Conservation (phyloP, 257 asterid genomes). For the Scutellaria galericulata region DNA sequence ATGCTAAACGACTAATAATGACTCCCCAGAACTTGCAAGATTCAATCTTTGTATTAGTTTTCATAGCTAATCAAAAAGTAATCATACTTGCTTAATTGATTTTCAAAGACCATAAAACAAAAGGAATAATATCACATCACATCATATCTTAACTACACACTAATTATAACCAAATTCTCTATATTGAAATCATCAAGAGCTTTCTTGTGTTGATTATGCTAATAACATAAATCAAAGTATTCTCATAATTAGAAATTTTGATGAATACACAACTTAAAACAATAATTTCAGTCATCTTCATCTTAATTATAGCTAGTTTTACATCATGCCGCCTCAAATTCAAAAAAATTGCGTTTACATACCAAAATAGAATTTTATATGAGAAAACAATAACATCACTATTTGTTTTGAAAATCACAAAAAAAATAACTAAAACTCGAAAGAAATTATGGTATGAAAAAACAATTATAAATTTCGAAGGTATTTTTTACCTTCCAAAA, state of each 20-base stretch:
- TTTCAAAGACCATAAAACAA: no score
- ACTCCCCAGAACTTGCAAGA: no score
- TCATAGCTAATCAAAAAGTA: no score
- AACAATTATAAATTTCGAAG: no score
- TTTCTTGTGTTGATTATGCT: neutral
- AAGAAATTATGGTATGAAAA: no score
- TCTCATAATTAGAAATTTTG: neutral
- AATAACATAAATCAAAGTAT: neutral
- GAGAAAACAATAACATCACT: no score
- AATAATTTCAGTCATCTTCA: neutral
- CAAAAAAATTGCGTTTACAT: neutral
- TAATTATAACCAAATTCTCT: slow-evolving; percentile 8
- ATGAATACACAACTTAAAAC: neutral
- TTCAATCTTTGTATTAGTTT: no score
- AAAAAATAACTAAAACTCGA: no score
- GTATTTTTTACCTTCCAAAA: no score
- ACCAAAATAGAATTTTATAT: no score
- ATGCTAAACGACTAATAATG: no score
- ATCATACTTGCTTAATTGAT: no score
- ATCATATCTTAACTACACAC: slow-evolving; percentile 9
- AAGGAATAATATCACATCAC: neutral
- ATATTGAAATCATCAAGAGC: neutral
- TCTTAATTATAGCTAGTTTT: neutral
- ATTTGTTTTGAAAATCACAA: neutral
- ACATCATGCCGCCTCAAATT: neutral